These are phyloP conservation scores for Litchi chinensis DNA, from an alignment of 345 rosid species.

Conservation along the genomic window DNA sequence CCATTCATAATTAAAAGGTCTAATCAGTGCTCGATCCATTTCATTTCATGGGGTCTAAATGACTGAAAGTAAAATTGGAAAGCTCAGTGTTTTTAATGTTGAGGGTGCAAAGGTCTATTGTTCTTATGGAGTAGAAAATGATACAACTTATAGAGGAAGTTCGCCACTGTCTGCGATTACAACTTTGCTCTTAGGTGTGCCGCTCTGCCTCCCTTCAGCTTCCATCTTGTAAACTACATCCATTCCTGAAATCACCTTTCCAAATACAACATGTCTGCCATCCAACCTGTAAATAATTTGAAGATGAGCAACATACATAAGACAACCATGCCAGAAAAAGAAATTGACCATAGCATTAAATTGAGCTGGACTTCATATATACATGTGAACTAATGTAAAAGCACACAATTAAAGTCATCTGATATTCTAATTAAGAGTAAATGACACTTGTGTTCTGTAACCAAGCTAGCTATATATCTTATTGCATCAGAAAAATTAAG, in stretches of 20 bases:
- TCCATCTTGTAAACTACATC: slow-evolving; percentile 90
- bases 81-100: neutral
- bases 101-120: neutral
- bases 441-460: neutral
- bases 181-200: slow-evolving; percentile 87
- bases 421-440: neutral
- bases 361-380: neutral
- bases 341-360: neutral
- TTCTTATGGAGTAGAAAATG: neutral
- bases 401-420: no score
- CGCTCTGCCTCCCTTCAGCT: slow-evolving; percentile 87
- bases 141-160: slow-evolving; percentile 56
- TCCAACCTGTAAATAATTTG: slow-evolving; percentile 69
- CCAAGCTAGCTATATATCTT: neutral
- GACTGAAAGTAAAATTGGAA: neutral
- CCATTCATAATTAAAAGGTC: neutral
- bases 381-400: no score
- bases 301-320: neutral
- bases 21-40: no score
- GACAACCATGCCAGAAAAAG: neutral
- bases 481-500: neutral
- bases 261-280: slow-evolving; percentile 93
- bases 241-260: slow-evolving; percentile 97
- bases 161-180: slow-evolving; percentile 91
- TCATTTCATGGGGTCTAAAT: neutral